Percentiles rank a stretch among this genome's conserved stretches.
Conservation (phyloP, 2,329 filamentous ascomycete genomes). For the Sporothrix schenckii region DNA sequence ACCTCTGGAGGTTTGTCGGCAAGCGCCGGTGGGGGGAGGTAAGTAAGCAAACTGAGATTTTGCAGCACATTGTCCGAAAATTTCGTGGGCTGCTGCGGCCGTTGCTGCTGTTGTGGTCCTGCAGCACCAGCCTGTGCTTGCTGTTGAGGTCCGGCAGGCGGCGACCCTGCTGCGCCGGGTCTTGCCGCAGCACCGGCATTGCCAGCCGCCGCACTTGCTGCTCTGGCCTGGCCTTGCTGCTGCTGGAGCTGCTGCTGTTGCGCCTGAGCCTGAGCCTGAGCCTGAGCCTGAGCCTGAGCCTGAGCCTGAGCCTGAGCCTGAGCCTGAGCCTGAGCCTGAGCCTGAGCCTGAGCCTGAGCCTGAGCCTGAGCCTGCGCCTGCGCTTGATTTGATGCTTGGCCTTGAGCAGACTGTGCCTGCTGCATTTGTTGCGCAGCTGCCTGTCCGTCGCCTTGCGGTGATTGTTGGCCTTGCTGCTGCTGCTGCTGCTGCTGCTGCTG, state of each 20-base stretch:
- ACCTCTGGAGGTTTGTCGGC: constrained; percentile 50
- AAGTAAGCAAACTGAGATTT: constrained; percentile 54
- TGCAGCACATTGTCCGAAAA: constrained; percentile 51
- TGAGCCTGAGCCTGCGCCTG: constrained; percentile 13
- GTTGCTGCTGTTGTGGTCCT: constrained; percentile 37
- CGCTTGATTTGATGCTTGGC: too few relatives aligned
- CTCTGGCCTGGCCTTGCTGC: constrained; percentile 28
- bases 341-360: constrained; percentile 32
- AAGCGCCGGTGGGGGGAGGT: constrained; percentile 49
- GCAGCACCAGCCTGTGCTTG: constrained; percentile 31
- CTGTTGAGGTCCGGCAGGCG: constrained; percentile 35
- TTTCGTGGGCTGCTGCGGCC: constrained; percentile 33
- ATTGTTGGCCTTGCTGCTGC: constrained; percentile 32
- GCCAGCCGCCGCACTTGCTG: constrained; percentile 21
- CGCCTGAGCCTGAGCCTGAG: constrained; percentile 15
- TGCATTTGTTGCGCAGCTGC: constrained; percentile 31
- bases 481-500: constrained; percentile 28
- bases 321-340: constrained; percentile 21
- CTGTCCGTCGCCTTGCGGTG: constrained; percentile 24
- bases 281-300: constrained; percentile 32
- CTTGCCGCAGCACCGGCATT: constrained; percentile 26
- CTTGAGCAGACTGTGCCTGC: constrained; percentile 25
- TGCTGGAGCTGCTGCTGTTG: constrained; percentile 31
- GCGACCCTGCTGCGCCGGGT: constrained; percentile 30
- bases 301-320: constrained; percentile 31